Evolutionary conservation across 768 basidiomycete genomes (phyloP), one percentile per base, ranked within the genome.

Genomic region (Boletus eberwhitei): DNA sequence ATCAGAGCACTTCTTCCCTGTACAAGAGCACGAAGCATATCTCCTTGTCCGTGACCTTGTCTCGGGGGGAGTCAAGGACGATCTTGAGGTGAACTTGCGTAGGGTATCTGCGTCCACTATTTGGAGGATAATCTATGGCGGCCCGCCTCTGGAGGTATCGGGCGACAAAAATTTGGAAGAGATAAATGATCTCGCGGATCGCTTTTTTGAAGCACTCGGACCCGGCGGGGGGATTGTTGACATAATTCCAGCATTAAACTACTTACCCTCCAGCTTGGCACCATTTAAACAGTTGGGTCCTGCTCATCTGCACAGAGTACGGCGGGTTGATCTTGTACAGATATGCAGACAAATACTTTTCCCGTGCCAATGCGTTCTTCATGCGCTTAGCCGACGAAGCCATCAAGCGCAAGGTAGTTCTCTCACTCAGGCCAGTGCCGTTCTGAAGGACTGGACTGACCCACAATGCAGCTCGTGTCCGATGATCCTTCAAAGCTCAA

Each of bases 201-300:
- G 34, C 12, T 42, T 52, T 21, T 31, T 42, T 11, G 45, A 9
- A 43, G 46, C 46, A 9, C 22, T 57, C 34, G 48, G 35, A 34
- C 55, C 55, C 2, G 45, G 55, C 3, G 55, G 55, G 17, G 51
- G 51, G 5, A 43, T 57, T 40, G 51, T 57, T 26, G 55, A 53
- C 36, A 24, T 53, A 3, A 34, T 57, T 57, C 52, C 55, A 9
- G n/a, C 11, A n/a, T 19, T 57, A 6, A 48, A 48, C 24, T 14
- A 56, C 31, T 29, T 57, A 17, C 52, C 55, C 5, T 7, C 24
- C n/a, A 48, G 29, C 31, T 24, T 53, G 29, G 55, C 52, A 26
- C 52, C 55, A 22, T 57, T 57, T 8, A 57, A 48, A 48, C 51
- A 53, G 55, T 56, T 36, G 9, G 8, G 50, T 55, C 44, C 38